Percentiles rank a stretch among this genome's conserved stretches.
These are phyloP conservation scores for Acanthamoeba divionensis DNA, from an alignment of 208 protist genomes.

Conservation along the genomic window DNA sequence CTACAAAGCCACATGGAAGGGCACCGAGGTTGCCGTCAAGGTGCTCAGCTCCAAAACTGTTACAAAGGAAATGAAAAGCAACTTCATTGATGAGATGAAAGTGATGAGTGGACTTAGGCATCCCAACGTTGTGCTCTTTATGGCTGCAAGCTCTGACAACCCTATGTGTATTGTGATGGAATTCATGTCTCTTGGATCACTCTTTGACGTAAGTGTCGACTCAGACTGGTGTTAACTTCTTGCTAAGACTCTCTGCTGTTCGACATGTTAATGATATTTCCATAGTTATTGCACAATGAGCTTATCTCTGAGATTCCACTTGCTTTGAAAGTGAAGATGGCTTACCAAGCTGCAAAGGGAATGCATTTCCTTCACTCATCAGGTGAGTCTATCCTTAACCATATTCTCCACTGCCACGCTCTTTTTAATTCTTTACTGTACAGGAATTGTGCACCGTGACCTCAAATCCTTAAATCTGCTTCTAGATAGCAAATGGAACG, in stretches of 20 bases:
- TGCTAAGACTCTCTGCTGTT: background rate
- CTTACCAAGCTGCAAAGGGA: conserved; percentile 43
- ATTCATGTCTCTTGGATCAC: conserved; percentile 19
- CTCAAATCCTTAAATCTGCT: conserved; percentile 43
- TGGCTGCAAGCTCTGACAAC: conserved; percentile 53
- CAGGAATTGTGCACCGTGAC: conserved; percentile 1
- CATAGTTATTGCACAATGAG: conserved; percentile 18
- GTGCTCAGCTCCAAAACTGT: background rate
- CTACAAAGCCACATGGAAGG: background rate
- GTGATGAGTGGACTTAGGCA: conserved; percentile 66
- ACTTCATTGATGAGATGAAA: conserved; percentile 64
- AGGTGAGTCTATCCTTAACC: background rate
- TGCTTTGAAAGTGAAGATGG: background rate
- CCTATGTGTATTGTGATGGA: conserved; percentile 39
- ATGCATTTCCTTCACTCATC: conserved; percentile 51
- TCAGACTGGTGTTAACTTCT: no score
- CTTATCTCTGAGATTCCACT: background rate
- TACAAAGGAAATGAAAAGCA: background rate
- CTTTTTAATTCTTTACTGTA: no score
- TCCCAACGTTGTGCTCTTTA: conserved; percentile 73
- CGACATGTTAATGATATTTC: background rate
- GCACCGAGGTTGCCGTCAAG: conserved; percentile 40
- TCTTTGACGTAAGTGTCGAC: background rate
- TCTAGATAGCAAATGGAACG: background rate
- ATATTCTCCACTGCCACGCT: no score